These are phyloP conservation scores for Hymenoscyphus scutula DNA, from an alignment of 2,329 filamentous ascomycete species.

Conservation along the genomic window DNA sequence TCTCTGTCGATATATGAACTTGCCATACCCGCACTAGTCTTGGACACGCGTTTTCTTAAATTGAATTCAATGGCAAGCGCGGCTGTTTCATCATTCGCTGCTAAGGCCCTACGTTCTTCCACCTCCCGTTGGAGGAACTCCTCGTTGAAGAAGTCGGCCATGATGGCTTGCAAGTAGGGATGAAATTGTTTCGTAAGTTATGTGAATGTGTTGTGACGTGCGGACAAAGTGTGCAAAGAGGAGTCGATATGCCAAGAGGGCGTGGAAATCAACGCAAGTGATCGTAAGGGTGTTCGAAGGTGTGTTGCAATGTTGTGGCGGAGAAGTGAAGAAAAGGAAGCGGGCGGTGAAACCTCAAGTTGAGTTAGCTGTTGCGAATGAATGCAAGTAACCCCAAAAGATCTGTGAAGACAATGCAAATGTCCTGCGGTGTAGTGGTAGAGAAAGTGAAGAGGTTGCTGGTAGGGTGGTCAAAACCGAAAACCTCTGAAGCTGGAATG, in stretches of 20 bases:
- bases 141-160: neutral
- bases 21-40: slow-evolving; percentile 7
- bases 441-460: neutral
- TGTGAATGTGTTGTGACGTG: neutral
- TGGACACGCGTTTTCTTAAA: slow-evolving; percentile 11
- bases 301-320: no score
- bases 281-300: neutral
- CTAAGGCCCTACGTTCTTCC: neutral
- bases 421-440: neutral
- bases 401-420: neutral
- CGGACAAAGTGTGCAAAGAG: neutral
- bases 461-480: neutral
- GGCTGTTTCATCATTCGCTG: neutral
- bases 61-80: slow-evolving; percentile 21
- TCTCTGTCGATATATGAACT: slow-evolving; percentile 29
- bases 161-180: neutral
- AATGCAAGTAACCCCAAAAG: neutral
- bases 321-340: no score
- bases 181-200: neutral
- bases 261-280: neutral
- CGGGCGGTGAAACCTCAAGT: no score
- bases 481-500: no score
- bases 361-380: neutral
- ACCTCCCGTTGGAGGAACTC: neutral
- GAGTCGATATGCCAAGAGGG: neutral